Evolutionary conservation across 73 alveolate species (phyloP).

Genomic region (Vitrella brassicaformis): DNA sequence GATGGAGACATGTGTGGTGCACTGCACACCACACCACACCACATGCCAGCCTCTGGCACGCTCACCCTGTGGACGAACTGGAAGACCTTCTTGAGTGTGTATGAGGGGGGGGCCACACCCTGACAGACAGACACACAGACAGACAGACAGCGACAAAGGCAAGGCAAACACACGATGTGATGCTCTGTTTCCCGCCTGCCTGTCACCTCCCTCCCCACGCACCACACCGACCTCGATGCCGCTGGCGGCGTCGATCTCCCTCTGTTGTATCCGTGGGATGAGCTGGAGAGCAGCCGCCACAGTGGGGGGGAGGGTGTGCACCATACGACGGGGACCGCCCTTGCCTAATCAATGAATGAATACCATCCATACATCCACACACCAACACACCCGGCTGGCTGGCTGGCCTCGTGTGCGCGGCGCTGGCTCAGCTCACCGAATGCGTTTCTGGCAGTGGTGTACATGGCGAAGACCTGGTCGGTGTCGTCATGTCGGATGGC

Average conservation of each 20-base stretch:
- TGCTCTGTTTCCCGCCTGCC: not conserved
- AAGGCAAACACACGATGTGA: too few relatives aligned
- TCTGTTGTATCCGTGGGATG: not conserved
- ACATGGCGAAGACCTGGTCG: not conserved
- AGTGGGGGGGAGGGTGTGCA: not conserved
- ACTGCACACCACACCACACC: not conserved
- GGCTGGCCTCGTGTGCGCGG: too few relatives aligned
- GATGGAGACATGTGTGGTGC: not conserved
- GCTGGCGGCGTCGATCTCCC: not conserved
- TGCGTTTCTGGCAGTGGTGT: not conserved
- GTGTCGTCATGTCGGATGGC: not conserved
- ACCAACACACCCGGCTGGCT: too few relatives aligned
- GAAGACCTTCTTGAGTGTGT: conserved; percentile 2
- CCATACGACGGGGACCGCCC: not conserved
- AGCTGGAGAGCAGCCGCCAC: not conserved
- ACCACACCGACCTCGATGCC: not conserved
- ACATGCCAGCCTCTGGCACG: not conserved
- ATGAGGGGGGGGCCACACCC: too few relatives aligned
- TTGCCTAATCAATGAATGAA: too few relatives aligned
- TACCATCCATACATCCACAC: too few relatives aligned
- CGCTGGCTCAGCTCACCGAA: too few relatives aligned
- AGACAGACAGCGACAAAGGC: not conserved
- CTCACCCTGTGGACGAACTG: conserved; percentile 18
- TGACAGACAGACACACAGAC: not conserved
- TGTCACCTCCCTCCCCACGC: not conserved